Base-by-base conservation (phyloP, 108 stramenopile species). In the Cyclostephanos tholiformis region DNA sequence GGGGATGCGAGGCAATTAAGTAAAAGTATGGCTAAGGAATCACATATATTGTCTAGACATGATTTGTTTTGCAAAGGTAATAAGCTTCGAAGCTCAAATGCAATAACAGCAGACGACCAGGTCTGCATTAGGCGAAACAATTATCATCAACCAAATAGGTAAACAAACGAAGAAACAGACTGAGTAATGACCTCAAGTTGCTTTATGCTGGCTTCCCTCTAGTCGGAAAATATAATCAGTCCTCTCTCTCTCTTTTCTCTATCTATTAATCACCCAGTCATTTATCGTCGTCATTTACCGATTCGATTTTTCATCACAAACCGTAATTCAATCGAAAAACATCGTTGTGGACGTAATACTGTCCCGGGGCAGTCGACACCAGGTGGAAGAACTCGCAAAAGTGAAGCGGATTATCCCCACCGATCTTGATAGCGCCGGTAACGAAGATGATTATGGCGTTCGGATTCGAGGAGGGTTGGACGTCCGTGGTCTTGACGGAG, bases 311-410 rank as follows among this genome's bases (percentile, higher is more conserved):
- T 58, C 17, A 30, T 55, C 53, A 95, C 85, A 92, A 80, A 48
- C 92, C 96, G 76, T 98, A 98, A 69, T 96, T 96, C 71, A 98
- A 84, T 75, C 98, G 87, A 80, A 97, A 96, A 23, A 98, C 83
- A 67, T 90, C 88, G 76, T 98, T 98, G 76, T 97, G 94, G 10
- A 98, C 95, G 79, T 97, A 95, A 77, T 96, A 98, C 64, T 85
- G 77, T 27, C 89, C 91, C 2, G 95, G 96, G 8, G 69, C 93
- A 23, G 92, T 86, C 9, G 86, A 71, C 17, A 97, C 94, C 43
- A 98, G 80, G 69, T 97, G 95, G 74, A 98, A 97, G 48, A 95
- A 80, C 58, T 98, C 94, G 56, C 93, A 93, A 77, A 95, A 98
- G 74, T 97, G 97, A 48, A 98, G 80, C n/a, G 93, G 94, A 79